phyloP scores from a whole-genome alignment of 495 filamentous ascomycete species.

The Xylaria nigripes region DNA sequence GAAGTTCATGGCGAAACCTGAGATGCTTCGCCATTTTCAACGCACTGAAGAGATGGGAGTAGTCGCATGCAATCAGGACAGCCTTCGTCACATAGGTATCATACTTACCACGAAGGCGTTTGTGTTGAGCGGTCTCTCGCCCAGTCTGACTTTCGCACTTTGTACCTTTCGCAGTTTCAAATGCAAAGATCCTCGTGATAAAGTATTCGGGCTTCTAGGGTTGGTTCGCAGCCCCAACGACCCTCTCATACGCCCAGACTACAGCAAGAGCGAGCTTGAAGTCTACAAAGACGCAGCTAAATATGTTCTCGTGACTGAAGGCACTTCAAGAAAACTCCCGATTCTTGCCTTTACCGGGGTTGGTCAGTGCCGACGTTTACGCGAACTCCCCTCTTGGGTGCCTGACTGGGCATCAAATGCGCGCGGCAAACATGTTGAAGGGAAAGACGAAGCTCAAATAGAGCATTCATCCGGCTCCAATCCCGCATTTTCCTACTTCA shows the following conservation, averaged over 20 bases:
- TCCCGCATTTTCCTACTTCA: neutral
- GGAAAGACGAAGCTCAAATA: neutral
- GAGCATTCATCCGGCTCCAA: neutral
- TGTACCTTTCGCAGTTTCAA: constrained; percentile 5
- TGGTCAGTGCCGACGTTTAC: constrained; percentile 2
- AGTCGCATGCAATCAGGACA: constrained; percentile 8
- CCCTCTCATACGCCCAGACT: constrained; percentile 5
- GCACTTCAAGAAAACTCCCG: constrained; percentile 4
- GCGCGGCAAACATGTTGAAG: neutral
- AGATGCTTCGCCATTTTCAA: constrained; percentile 7
- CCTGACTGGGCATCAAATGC: constrained; percentile 6
- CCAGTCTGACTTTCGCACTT: constrained; percentile 2
- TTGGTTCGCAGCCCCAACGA: neutral
- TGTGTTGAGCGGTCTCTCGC: neutral
- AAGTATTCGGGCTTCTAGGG: constrained; percentile 2
- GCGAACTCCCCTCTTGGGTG: constrained; percentile 6
- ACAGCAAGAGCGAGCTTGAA: constrained; percentile 3
- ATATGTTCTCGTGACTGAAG: constrained; percentile 4
- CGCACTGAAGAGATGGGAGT: constrained; percentile 6
- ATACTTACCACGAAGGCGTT: neutral
- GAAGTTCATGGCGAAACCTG: constrained; percentile 6
- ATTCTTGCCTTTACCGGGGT: constrained; percentile 2
- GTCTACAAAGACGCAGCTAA: constrained; percentile 4
- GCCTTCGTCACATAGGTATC: neutral
- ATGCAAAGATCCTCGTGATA: constrained; percentile 11